Base-by-base conservation (phyloP, 2,329 filamentous ascomycete species). In the Alternaria sp. region DNA sequence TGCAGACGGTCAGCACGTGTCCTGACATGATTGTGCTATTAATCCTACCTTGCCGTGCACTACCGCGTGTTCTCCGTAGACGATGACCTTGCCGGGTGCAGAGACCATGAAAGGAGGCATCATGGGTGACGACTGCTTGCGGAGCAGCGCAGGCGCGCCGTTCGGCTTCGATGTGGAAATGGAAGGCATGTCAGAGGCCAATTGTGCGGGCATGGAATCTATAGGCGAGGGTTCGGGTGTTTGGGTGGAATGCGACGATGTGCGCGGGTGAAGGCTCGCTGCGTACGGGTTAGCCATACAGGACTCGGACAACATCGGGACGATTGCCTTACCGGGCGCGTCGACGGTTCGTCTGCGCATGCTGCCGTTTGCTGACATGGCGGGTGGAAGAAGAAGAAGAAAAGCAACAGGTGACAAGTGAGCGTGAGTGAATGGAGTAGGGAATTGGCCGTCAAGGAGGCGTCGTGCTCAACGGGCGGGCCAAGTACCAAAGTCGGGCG, bases 11-110 rank as follows among this genome's bases (percentile, higher is more conserved):
- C 44, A 78, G 71, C 54, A 43, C 56, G 9, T 30, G 18, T 43
- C 12, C 12, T 6, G 7, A 23, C 12, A 23, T 14, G 10, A n/a
- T 15, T 30, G 18, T 25, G 4, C 25, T 37, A n/a, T 11, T 21
- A 21, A 37, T 72, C 82, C 60, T 83, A 92, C 92, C 88, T 97
- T 98, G 77, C 94, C 94, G 77, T 99, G 89, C 20, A 99, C 96
- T n/a, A 98, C 96, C 3, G 96, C 92, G 83, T 99, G 96, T 81
- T 99, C 96, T 70, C 96, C 96, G 82, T 95, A 98, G 57, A 98
- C 93, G 79, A 99, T 99, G 77, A 97, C 96, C 80, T 99, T 99
- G 68, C 95, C 96, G 0, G 96, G 96, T 3, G 96, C 95, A 15
- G 96, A 98, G 61, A 98, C 94, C 92, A 99, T 97, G 79, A 99